Conservation (phyloP, 495 filamentous ascomycete species). For the Letharia lupina region DNA sequence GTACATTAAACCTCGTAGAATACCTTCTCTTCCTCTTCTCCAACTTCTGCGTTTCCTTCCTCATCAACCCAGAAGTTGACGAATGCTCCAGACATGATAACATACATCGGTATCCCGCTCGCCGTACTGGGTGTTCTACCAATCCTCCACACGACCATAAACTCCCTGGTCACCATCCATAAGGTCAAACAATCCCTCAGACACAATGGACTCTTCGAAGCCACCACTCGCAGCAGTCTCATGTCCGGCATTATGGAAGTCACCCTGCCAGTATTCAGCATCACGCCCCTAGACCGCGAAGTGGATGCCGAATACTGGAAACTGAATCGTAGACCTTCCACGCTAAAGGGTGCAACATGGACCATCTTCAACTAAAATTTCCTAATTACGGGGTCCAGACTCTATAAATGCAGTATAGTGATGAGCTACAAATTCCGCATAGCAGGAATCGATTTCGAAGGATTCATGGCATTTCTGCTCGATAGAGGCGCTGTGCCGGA, state of each 20-base stretch:
- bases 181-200: conserved; percentile 49
- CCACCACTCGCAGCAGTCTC: conserved; percentile 51
- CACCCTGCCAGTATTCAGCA: conserved; percentile 24
- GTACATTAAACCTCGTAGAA: neutral
- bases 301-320: conserved; percentile 26
- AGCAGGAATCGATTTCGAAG: conserved; percentile 55
- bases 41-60: neutral
- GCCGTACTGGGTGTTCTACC: conserved; percentile 60
- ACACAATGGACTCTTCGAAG: conserved; percentile 40
- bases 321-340: conserved; percentile 37
- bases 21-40: neutral
- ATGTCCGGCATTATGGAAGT: conserved; percentile 43
- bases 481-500: conserved; percentile 56
- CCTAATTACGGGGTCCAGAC: conserved; percentile 49
- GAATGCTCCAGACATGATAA: conserved; percentile 38
- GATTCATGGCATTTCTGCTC: conserved; percentile 51
- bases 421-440: conserved; percentile 56
- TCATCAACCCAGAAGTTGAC: conserved; percentile 8
- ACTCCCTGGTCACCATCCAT: conserved; percentile 43
- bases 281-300: conserved; percentile 49
- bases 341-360: conserved; percentile 53
- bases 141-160: conserved; percentile 50
- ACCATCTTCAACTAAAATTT: conserved; percentile 56
- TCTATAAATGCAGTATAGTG: conserved; percentile 53
- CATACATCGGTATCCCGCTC: conserved; percentile 54